A percentile compares a stretch with the other conserved stretches of the same genome.
Conservation (phyloP, 2,329 filamentous ascomycete genomes). For the Botrytis cinerea region DNA sequence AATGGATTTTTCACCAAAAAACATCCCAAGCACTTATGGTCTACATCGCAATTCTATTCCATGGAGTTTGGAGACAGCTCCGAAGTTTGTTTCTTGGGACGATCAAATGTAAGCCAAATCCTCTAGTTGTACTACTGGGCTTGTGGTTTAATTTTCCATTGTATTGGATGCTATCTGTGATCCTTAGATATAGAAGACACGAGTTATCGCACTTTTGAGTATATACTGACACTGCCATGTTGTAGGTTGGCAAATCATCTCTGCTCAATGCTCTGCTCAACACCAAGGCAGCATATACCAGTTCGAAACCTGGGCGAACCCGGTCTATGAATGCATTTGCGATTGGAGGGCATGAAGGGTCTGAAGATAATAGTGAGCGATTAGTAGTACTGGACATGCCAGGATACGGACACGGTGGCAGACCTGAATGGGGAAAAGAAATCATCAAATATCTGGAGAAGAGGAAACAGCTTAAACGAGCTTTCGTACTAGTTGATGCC, state of each 20-base stretch:
- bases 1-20: constrained; percentile 49
- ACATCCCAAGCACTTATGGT: constrained; percentile 59
- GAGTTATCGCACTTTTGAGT: neutral
- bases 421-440: constrained; percentile 63
- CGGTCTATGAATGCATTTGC: constrained; percentile 67
- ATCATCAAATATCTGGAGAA: constrained; percentile 67
- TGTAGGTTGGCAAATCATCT: constrained; percentile 61
- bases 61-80: constrained; percentile 51
- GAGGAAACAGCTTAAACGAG: constrained; percentile 59
- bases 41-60: constrained; percentile 59
- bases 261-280: constrained; percentile 65
- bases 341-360: constrained; percentile 47
- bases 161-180: neutral
- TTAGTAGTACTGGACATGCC: constrained; percentile 70
- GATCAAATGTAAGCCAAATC: constrained; percentile 55
- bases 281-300: constrained; percentile 54
- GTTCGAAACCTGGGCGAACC: constrained; percentile 61
- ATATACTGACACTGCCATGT: neutral
- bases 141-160: neutral
- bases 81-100: constrained; percentile 59
- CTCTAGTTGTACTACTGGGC: neutral
- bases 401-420: constrained; percentile 66
- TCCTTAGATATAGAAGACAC: neutral
- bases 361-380: constrained; percentile 35
- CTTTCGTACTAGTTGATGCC: constrained; percentile 66